Percentiles rank a stretch among this genome's conserved stretches.
phyloP scores from a whole-genome alignment of 176 grass and related monocot species.

The Elymus sibiricus region DNA sequence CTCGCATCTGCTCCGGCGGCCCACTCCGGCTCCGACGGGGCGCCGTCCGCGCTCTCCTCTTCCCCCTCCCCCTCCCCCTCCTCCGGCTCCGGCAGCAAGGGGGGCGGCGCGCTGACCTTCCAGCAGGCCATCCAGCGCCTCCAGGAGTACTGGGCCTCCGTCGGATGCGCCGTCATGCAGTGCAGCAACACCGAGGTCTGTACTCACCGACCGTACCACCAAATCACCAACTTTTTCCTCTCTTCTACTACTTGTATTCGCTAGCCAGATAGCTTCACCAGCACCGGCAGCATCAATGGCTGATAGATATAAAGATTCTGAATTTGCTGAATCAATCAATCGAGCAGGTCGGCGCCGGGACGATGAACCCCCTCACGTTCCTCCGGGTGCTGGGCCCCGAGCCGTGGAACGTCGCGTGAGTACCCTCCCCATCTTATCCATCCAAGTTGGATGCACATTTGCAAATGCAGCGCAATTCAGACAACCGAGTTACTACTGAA shows the following conservation, averaged over 20 bases:
- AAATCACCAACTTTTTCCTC: no score
- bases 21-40: neutral
- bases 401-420: slow-evolving; percentile 99
- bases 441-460: neutral
- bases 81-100: no score
- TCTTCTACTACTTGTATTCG: no score
- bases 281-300: neutral
- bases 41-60: neutral
- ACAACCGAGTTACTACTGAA: neutral
- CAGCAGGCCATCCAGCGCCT: slow-evolving; percentile 96
- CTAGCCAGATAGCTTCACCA: no score
- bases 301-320: neutral
- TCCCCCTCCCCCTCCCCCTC: no score
- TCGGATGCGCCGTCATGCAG: no score
- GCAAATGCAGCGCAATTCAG: neutral
- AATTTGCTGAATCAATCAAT: neutral
- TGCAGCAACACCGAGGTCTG: no score
- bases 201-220: no score
- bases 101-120: no score
- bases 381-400: slow-evolving; percentile 84
- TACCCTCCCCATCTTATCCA: neutral
- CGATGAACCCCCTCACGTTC: slow-evolving; percentile 95
- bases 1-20: neutral
- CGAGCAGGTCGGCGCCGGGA: slow-evolving; percentile 80
- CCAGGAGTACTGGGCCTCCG: no score